Percentiles rank a stretch among this genome's conserved stretches.
phyloP scores from a whole-genome alignment of 2,329 filamentous ascomycete genomes.

The Pseudogymnoascus sp. region DNA sequence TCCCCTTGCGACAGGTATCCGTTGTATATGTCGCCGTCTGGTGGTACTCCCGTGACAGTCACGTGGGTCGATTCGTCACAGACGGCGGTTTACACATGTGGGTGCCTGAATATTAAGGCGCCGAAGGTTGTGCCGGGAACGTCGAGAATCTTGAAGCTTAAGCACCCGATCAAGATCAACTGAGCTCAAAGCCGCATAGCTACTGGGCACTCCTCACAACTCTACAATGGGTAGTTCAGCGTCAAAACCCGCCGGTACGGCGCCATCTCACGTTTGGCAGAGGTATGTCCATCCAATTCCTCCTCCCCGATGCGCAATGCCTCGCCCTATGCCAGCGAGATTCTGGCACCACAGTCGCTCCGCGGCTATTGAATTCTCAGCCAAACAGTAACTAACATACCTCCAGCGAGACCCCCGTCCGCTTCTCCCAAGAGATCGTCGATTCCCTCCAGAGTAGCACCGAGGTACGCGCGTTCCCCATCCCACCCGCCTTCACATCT shows the following conservation, averaged over 20 bases:
- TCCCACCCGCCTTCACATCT: neutral
- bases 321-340: neutral
- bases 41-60: neutral
- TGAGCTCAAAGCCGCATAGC: slow-evolving; percentile 8
- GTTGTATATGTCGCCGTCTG: neutral
- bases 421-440: slow-evolving; percentile 74
- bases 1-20: neutral
- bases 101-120: neutral
- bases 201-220: slow-evolving; percentile 11
- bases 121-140: neutral
- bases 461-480: slow-evolving; percentile 54
- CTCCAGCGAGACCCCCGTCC: slow-evolving; percentile 51
- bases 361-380: slow-evolving; percentile 7
- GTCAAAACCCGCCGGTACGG: slow-evolving; percentile 11
- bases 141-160: slow-evolving; percentile 6
- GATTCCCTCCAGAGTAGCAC: slow-evolving; percentile 75
- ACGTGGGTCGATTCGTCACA: neutral
- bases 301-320: neutral
- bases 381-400: slow-evolving; percentile 7
- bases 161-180: slow-evolving; percentile 5
- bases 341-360: neutral
- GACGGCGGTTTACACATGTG: neutral
- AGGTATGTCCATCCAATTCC: slow-evolving; percentile 5
- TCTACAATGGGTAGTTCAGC: slow-evolving; percentile 12
- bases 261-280: slow-evolving; percentile 13